Percentiles rank a stretch among this genome's conserved stretches.
These are phyloP conservation scores for Botrytis hyacinthi DNA, from an alignment of 2,329 filamentous ascomycete species.

Conservation along the genomic window DNA sequence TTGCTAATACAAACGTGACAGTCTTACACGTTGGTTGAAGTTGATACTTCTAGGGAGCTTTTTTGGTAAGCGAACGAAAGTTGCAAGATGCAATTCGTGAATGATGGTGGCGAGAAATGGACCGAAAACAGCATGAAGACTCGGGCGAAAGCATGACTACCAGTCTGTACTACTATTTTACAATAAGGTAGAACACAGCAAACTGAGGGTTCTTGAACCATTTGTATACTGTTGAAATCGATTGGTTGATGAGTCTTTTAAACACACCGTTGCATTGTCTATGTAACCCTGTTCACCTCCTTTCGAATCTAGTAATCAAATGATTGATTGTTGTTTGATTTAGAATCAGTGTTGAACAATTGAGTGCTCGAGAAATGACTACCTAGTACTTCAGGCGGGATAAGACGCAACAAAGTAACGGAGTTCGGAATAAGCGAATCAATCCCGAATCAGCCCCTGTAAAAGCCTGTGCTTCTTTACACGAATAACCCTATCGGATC, in stretches of 20 bases:
- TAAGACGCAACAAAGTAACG: neutral
- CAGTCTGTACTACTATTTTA: neutral
- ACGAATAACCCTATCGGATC: neutral
- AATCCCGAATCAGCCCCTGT: neutral
- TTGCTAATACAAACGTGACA: neutral
- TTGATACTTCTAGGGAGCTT: neutral
- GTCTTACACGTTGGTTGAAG: neutral
- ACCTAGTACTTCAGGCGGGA: neutral
- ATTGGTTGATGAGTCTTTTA: neutral
- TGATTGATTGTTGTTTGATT: neutral
- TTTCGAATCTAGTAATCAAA: neutral
- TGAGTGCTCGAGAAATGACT: neutral
- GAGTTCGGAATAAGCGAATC: neutral
- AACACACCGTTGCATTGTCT: neutral
- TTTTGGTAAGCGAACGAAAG: neutral
- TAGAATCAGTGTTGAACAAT: neutral
- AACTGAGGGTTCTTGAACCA: neutral
- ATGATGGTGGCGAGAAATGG: neutral
- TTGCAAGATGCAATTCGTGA: neutral
- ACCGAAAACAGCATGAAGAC: neutral
- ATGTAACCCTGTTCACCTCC: too few species aligned
- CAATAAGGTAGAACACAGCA: neutral
- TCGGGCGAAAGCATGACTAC: neutral
- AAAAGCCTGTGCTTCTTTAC: neutral
- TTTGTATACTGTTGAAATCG: neutral